A percentile compares a stretch with the other conserved stretches of the same genome.
These are phyloP conservation scores for Ophiostoma populinum DNA, from an alignment of 2,329 filamentous ascomycete species.

Conservation along the genomic window DNA sequence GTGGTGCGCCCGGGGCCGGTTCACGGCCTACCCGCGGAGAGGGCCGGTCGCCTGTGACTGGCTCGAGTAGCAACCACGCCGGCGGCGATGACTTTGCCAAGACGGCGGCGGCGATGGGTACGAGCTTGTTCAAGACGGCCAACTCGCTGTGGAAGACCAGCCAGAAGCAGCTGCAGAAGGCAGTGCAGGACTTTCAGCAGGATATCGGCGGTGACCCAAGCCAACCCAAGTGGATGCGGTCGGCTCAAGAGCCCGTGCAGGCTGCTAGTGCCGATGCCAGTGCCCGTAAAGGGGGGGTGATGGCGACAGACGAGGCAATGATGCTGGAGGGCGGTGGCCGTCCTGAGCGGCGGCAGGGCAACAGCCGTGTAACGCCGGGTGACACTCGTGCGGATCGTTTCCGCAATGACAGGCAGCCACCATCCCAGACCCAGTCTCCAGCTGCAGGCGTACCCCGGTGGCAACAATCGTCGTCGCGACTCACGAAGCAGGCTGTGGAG, in stretches of 20 bases:
- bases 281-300: background rate
- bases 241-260: conserved; percentile 30
- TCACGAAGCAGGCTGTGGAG: conserved; percentile 59
- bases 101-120: conserved; percentile 66
- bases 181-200: conserved; percentile 70
- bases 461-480: conserved; percentile 35
- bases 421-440: conserved; percentile 32
- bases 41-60: conserved; percentile 36
- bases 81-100: conserved; percentile 61
- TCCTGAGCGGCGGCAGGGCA: conserved; percentile 23
- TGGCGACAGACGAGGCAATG: conserved; percentile 53
- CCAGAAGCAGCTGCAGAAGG: conserved; percentile 83
- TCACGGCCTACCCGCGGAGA: conserved; percentile 22
- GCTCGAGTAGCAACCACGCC: conserved; percentile 13
- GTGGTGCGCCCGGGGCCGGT: background rate
- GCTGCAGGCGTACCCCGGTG: conserved; percentile 35
- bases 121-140: conserved; percentile 76
- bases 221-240: conserved; percentile 93
- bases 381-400: conserved; percentile 17
- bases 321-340: conserved; percentile 55
- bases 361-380: conserved; percentile 9
- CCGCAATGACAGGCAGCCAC: conserved; percentile 15
- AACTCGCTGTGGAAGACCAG: conserved; percentile 91
- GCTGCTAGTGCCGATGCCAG: background rate
- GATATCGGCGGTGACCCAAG: conserved; percentile 48